Evolutionary conservation across 2,329 filamentous ascomycete genomes (phyloP), one percentile per base, ranked within the genome.

Genomic region (Davidsoniella virescens): DNA sequence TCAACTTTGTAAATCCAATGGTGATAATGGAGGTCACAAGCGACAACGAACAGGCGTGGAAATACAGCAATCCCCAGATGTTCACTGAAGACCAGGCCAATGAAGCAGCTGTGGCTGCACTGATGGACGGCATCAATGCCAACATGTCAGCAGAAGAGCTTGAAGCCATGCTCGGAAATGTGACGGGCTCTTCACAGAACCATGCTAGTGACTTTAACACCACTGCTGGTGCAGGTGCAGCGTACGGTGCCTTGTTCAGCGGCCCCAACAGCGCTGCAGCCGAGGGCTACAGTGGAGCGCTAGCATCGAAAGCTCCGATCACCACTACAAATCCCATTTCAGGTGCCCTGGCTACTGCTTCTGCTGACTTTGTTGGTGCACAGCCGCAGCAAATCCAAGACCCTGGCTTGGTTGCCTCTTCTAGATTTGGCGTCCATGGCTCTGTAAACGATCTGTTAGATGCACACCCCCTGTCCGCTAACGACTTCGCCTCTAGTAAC

Each of bases 1-100:
- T 33, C 5, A 8, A 33, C 29, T 33, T 9, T 33, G 70, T 71
- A 8, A 74, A 73, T 39, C 71, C 71, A 0, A 72, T 72, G 67
- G 69, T 72, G 45, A 68, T 75, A 26, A 73, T 73, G 71, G 68
- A 65, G 4, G 61, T 65, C 2, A 62, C 61, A 14, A 65, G 64
- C 3, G 59, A 66, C 52, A 60, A 60, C 6, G 65, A 67, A 52
- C 50, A 52, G 50, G 40, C 37, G 2, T 52, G 50, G 50, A 33
- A 33, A 33, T 45, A 40, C 25, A 52, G 23, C 18, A 48, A 52
- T 16, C 43, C 44, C 8, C 44, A 52, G 44, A 25, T 52, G 5
- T 43, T 47, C 9, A 47, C 44, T 9, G 44, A 47, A 20, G 25
- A 47, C 36, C 17, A 18, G 14, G 17, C 37, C 9, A 36, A 47